Percentiles rank a stretch among this genome's conserved stretches.
phyloP scores from a whole-genome alignment of 139 green algal species.

The Chlorella sp. region DNA sequence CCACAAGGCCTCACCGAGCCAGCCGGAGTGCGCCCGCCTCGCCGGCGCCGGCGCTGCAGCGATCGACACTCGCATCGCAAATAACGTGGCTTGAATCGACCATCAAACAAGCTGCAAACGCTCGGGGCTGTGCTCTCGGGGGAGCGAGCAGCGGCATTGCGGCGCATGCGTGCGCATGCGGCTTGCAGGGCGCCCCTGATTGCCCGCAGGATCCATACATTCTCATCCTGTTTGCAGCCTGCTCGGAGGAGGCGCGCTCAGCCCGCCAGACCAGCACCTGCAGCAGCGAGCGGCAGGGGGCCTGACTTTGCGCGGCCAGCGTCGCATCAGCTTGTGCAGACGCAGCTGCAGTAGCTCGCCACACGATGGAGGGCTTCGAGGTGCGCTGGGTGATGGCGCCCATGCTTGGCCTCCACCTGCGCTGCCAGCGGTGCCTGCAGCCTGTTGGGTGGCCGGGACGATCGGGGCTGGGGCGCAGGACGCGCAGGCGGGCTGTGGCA shows the following conservation, averaged over 20 bases:
- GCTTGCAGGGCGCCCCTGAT: too few relatives aligned
- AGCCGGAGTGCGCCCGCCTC: too few relatives aligned
- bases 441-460: not conserved
- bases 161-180: too few relatives aligned
- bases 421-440: not conserved
- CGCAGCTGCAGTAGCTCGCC: not conserved
- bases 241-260: not conserved
- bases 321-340: not conserved
- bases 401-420: not conserved
- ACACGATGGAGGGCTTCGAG: not conserved
- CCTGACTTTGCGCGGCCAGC: not conserved
- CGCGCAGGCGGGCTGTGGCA: not conserved
- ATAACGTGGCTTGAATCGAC: too few relatives aligned
- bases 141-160: too few relatives aligned
- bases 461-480: not conserved
- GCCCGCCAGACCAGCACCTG: not conserved
- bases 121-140: too few relatives aligned
- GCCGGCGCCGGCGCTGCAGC: too few relatives aligned
- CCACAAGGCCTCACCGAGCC: too few relatives aligned
- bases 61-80: too few relatives aligned
- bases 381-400: not conserved
- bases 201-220: not conserved
- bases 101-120: too few relatives aligned
- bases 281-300: not conserved
- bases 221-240: not conserved